phyloP scores from a whole-genome alignment of 345 rosid species.

The Noccaea bulbosa region DNA sequence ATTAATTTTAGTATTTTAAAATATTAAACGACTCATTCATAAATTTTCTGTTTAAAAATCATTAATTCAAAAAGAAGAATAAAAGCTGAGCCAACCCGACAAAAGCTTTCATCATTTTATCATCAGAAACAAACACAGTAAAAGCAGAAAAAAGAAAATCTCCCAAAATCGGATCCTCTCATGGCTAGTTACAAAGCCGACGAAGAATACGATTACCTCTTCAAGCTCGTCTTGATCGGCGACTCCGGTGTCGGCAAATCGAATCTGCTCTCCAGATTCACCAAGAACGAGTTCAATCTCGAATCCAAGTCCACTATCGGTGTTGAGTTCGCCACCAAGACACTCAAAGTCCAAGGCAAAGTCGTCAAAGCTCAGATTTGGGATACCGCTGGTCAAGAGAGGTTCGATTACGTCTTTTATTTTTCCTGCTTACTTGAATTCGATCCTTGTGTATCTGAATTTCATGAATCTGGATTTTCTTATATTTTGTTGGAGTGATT shows the following conservation, averaged over 20 bases:
- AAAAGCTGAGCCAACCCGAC: conserved; percentile 14
- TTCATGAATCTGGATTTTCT: too few relatives aligned
- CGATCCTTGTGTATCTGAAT: neutral
- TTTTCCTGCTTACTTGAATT: conserved; percentile 5
- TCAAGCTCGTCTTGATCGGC: conserved; percentile 49
- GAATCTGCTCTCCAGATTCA: conserved; percentile 45
- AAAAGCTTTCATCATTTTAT: conserved; percentile 35
- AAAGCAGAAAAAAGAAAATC: neutral
- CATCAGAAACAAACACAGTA: conserved; percentile 8
- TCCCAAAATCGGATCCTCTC: neutral
- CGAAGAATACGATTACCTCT: conserved; percentile 47
- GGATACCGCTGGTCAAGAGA: conserved; percentile 50
- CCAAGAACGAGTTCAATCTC: conserved; percentile 47
- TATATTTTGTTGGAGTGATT: too few relatives aligned
- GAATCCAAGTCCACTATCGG: conserved; percentile 48
- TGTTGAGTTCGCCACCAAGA: conserved; percentile 48
- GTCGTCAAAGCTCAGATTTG: conserved; percentile 50
- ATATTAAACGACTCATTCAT: neutral
- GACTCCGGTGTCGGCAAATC: conserved; percentile 48
- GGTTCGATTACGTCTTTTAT: conserved; percentile 22
- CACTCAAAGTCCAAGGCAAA: conserved; percentile 34
- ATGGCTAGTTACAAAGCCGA: conserved; percentile 43
- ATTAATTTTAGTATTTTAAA: conserved; percentile 1
- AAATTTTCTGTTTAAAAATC: neutral
- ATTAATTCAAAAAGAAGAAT: neutral